Conservation (phyloP, 257 asterid species). For the Jacaranda mimosifolia region DNA sequence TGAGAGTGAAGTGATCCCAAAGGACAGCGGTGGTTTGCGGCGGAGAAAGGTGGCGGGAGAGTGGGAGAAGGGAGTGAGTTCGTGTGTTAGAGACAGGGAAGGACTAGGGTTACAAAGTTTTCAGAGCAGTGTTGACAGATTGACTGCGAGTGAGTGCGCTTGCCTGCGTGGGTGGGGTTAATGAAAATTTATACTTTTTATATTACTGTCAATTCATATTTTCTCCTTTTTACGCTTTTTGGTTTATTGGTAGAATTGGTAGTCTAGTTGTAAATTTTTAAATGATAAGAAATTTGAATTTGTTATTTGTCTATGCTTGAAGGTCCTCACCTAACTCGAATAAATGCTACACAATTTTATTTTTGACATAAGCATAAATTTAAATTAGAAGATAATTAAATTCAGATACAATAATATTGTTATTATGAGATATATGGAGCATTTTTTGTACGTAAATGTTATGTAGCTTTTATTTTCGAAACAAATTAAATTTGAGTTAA, state of each 20-base stretch:
- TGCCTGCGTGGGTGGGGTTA: not conserved
- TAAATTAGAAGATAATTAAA: no score
- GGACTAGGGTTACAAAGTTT: constrained; percentile 44
- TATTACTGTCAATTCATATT: not conserved
- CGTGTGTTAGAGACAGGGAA: constrained; percentile 5
- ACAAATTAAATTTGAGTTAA: not conserved
- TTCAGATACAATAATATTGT: no score
- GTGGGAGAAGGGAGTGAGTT: not conserved
- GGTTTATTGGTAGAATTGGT: no score
- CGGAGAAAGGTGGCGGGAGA: constrained; percentile 38
- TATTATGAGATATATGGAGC: no score
- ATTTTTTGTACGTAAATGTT: no score
- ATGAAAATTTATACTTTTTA: not conserved
- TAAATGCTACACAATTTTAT: no score
- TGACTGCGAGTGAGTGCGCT: constrained; percentile 35
- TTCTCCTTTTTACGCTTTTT: not conserved
- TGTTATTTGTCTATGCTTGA: no score
- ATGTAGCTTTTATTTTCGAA: not conserved
- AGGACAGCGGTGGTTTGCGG: constrained; percentile 36
- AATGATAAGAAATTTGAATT: no score
- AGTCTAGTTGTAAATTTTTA: no score
- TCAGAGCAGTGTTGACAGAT: constrained; percentile 36
- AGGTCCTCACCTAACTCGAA: no score
- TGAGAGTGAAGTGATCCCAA: not conserved
- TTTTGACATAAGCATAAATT: no score